Percentiles rank a stretch among this genome's conserved stretches.
Evolutionary conservation across 2,329 filamentous ascomycete species (phyloP).

Genomic region (Hymenoscyphus fraxineus): DNA sequence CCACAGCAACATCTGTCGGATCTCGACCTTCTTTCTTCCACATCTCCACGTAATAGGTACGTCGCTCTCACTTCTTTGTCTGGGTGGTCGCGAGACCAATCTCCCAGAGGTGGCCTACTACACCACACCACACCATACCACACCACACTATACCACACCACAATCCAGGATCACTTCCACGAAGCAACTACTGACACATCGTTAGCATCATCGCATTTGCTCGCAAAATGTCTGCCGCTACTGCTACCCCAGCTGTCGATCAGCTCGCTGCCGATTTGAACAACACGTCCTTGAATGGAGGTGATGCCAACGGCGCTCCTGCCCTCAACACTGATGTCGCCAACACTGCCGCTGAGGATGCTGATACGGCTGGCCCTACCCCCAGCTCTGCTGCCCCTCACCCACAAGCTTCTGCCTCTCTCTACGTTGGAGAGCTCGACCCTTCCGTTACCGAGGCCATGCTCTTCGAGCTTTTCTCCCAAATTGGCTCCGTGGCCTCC

Average conservation of each 20-base stretch:
- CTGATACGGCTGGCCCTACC: conserved; percentile 63
- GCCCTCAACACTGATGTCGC: conserved; percentile 72
- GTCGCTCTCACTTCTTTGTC: conserved; percentile 12
- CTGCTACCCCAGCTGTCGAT: conserved; percentile 61
- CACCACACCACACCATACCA: neutral
- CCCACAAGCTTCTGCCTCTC: conserved; percentile 91
- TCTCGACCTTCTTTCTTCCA: conserved; percentile 21
- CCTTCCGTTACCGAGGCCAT: conserved; percentile 97
- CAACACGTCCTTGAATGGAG: conserved; percentile 66
- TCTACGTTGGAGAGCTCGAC: conserved; percentile 98
- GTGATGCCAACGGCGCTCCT: conserved; percentile 62
- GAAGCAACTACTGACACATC: conserved; percentile 15
- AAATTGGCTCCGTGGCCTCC: conserved; percentile 96
- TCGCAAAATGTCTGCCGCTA: conserved; percentile 57
- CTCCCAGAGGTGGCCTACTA: neutral
- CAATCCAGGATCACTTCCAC: neutral
- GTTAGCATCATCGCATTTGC: conserved; percentile 24
- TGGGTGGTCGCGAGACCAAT: conserved; percentile 13
- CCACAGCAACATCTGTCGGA: conserved; percentile 17
- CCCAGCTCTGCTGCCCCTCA: conserved; percentile 69
- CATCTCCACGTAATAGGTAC: conserved; percentile 27
- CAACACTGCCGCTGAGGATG: conserved; percentile 49
- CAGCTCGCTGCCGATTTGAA: conserved; percentile 77
- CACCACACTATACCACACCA: neutral
- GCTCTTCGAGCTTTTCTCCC: conserved; percentile 99